Percentiles rank a stretch among this genome's conserved stretches.
phyloP scores from a whole-genome alignment of 2,329 filamentous ascomycete genomes.

The Sclerotinia trifoliorum region DNA sequence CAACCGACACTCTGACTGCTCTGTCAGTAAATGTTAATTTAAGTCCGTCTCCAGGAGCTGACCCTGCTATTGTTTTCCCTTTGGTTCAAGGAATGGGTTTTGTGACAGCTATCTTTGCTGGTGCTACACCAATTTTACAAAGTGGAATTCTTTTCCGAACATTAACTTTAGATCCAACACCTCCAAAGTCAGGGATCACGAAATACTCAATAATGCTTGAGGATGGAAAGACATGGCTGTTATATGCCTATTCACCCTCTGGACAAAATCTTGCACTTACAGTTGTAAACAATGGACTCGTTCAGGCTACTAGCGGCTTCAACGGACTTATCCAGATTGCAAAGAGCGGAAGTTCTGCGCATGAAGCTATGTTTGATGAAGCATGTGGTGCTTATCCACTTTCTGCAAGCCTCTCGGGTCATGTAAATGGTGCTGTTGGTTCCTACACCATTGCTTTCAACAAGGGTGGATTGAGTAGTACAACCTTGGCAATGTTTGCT shows the following conservation, averaged over 20 bases:
- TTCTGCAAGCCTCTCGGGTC: slow-evolving; percentile 62
- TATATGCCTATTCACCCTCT: slow-evolving; percentile 68
- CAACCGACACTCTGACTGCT: slow-evolving; percentile 53
- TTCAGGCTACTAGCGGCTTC: slow-evolving; percentile 67
- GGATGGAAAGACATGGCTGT: slow-evolving; percentile 72
- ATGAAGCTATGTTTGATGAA: slow-evolving; percentile 70
- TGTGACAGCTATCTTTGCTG: slow-evolving; percentile 73
- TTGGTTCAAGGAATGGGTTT: slow-evolving; percentile 89
- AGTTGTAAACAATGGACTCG: slow-evolving; percentile 62
- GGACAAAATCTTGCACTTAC: slow-evolving; percentile 65
- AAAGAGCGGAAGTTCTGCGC: slow-evolving; percentile 53
- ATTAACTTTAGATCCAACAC: slow-evolving; percentile 57
- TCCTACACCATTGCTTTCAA: slow-evolving; percentile 71
- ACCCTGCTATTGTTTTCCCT: slow-evolving; percentile 70
- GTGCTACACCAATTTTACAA: slow-evolving; percentile 69
- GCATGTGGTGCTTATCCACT: slow-evolving; percentile 74
- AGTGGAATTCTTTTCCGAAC: slow-evolving; percentile 71
- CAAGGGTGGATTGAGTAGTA: slow-evolving; percentile 62
- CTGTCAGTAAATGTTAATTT: slow-evolving; percentile 69
- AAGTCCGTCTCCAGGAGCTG: slow-evolving; percentile 50
- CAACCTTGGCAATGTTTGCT: slow-evolving; percentile 76
- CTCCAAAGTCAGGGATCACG: slow-evolving; percentile 61
- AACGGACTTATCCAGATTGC: slow-evolving; percentile 78
- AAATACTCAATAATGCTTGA: slow-evolving; percentile 76
- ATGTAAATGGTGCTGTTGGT: slow-evolving; percentile 57